Evolutionary conservation across 257 asterid species (phyloP).

Genomic region (Paraleonurus japonicus): DNA sequence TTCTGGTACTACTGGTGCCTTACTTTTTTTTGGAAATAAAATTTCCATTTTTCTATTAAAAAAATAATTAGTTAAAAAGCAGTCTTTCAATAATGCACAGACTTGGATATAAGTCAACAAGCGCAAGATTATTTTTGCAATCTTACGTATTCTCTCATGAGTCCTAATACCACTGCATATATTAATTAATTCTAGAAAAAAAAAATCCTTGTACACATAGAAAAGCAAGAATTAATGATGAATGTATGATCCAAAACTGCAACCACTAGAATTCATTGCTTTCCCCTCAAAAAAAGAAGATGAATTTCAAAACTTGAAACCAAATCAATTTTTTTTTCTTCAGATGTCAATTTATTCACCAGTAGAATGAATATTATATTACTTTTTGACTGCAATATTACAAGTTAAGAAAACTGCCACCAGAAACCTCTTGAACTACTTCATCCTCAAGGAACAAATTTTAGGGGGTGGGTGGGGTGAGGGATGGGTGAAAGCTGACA

Average conservation of each 20-base stretch:
- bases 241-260: background rate
- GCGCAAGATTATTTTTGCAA: background rate
- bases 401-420: conserved; percentile 68
- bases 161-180: background rate
- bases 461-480: background rate
- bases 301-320: conserved; percentile 36
- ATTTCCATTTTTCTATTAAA: too few relatives aligned
- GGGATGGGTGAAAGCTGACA: conserved; percentile 14
- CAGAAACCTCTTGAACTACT: conserved; percentile 39
- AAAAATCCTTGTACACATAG: background rate
- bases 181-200: background rate
- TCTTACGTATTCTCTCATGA: background rate
- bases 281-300: conserved; percentile 27
- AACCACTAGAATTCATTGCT: conserved; percentile 31
- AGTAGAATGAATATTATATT: conserved; percentile 21
- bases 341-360: conserved; percentile 24
- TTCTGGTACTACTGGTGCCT: too few relatives aligned
- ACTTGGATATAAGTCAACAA: background rate
- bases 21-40: too few relatives aligned
- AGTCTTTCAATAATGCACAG: background rate
- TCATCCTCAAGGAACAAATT: conserved; percentile 41
- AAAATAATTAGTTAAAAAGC: too few relatives aligned
- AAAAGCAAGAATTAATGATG: background rate
- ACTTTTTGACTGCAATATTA: conserved; percentile 33
- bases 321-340: conserved; percentile 18